Evolutionary conservation across 163 green algal species (phyloP), one percentile per base, ranked within the genome.

Genomic region (Scenedesmus sp.): DNA sequence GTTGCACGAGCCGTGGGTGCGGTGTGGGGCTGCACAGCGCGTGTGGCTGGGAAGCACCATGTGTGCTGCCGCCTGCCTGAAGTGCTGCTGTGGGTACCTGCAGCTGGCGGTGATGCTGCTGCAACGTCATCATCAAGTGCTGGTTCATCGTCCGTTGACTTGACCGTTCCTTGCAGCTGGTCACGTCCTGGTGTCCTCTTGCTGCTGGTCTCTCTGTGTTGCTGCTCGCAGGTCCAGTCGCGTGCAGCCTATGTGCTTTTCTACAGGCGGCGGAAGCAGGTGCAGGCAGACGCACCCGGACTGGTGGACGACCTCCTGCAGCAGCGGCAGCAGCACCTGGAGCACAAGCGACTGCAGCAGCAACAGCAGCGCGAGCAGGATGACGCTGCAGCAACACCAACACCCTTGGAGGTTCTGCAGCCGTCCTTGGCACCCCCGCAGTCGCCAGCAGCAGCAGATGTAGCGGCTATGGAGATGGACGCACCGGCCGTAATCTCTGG

Each of bases 161-260:
- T 81, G 30, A 20, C 15, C 30, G 20, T 81, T 43, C 7, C 72
- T 44, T 42, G 33, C n/a, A 44, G 15, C 35, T n/a, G 73, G 37
- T 10, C 73, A 82, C 53, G 37, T 33, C 43, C 35, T 33, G 42
- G 76, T 83, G n/a, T 59, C 33, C 72, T n/a, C 2, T 37, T 43
- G 49, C 49, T 46, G 22, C 81, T 26, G 72, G 35, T 12, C 72
- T 12, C 16, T 16, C 61, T 73, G 49, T 49, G 33, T 72, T 35
- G 49, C n/a, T 84, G 72, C 26, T 83, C 91, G 12, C 79, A 94
- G 16, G 95, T 99, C 68, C 85, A 90, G 70, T 96, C 93, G 24
- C 80, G 91, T 18, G 95, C 97, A 18, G 98, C 97, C 2, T 99
- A 99, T 89, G 91, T 99, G 76, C 96, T 99, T 9, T 99, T 99